Evolutionary conservation across 176 grass and related monocot genomes (phyloP).

Genomic region (Triticum monococcum): DNA sequence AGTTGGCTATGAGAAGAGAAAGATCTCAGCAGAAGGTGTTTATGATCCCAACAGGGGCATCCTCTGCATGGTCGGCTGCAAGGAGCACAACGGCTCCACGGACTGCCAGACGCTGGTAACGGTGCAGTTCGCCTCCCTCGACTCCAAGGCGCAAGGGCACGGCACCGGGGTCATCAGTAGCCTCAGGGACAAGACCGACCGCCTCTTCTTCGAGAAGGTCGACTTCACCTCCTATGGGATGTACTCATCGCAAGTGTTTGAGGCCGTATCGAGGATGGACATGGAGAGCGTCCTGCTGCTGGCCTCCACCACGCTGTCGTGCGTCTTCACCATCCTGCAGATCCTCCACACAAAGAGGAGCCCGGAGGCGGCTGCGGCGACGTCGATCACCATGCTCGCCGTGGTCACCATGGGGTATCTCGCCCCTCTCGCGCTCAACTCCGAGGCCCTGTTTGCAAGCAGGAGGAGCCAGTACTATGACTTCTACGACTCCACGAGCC

Average conservation of each 20-base stretch:
- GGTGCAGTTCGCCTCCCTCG: neutral
- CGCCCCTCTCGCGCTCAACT: too few species aligned
- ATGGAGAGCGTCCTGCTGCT: neutral
- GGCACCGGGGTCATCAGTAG: conserved; percentile 46
- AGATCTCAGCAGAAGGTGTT: conserved; percentile 52
- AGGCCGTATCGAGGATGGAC: conserved; percentile 28
- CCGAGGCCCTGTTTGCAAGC: neutral
- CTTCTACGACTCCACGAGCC: neutral
- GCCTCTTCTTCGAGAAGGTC: conserved; percentile 42
- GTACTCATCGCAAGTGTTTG: neutral
- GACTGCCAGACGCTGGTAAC: conserved; percentile 32
- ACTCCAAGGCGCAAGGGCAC: neutral
- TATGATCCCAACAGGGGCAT: conserved; percentile 45
- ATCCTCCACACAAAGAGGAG: too few species aligned
- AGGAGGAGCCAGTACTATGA: neutral
- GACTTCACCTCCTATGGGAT: neutral
- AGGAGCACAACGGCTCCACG: conserved; percentile 9
- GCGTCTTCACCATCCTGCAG: too few species aligned
- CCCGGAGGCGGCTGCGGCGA: too few species aligned
- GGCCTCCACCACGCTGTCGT: too few species aligned
- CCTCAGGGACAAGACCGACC: conserved; percentile 38
- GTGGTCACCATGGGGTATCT: too few species aligned
- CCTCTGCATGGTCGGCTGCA: conserved; percentile 55
- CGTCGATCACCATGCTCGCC: too few species aligned
- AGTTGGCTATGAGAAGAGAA: neutral